Evolutionary conservation across 441 rosid genomes (phyloP).

Genomic region (Aquilaria agallochum): DNA sequence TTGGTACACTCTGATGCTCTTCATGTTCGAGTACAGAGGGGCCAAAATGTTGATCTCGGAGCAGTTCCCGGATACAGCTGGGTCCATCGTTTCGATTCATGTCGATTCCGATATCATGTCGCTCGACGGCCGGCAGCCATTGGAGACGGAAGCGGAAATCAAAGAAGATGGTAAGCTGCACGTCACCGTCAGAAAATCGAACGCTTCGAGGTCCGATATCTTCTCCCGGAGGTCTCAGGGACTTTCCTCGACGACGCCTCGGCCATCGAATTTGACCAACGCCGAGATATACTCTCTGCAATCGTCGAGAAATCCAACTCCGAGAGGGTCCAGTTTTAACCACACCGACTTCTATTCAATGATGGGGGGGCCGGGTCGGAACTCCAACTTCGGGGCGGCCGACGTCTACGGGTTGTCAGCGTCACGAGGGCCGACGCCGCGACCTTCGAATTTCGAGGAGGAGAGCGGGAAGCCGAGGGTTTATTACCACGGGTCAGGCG

Average conservation of each 20-base stretch:
- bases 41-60: slow-evolving; percentile 78
- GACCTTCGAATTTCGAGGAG: slow-evolving; percentile 82
- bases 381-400: slow-evolving; percentile 69
- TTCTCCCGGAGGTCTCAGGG: slow-evolving; percentile 61
- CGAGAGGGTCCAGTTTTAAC: slow-evolving; percentile 91
- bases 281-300: slow-evolving; percentile 96
- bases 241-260: slow-evolving; percentile 54
- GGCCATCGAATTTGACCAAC: slow-evolving; percentile 68
- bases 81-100: slow-evolving; percentile 85
- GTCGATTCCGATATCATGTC: slow-evolving; percentile 96
- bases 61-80: slow-evolving; percentile 94
- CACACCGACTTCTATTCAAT: slow-evolving; percentile 89
- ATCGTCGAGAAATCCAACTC: slow-evolving; percentile 88
- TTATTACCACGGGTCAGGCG: slow-evolving; percentile 43
- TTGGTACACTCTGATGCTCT: slow-evolving; percentile 75
- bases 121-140: slow-evolving; percentile 78
- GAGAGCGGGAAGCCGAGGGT: slow-evolving; percentile 52
- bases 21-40: slow-evolving; percentile 67
- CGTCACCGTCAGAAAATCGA: slow-evolving; percentile 80
- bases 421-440: slow-evolving; percentile 75
- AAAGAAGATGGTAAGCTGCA: slow-evolving; percentile 91
- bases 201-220: slow-evolving; percentile 80
- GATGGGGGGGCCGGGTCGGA: slow-evolving; percentile 78
- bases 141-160: slow-evolving; percentile 92
- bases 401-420: slow-evolving; percentile 64